Base-by-base conservation (phyloP, 2,329 filamentous ascomycete species). In the Emergomyces orientalis region DNA sequence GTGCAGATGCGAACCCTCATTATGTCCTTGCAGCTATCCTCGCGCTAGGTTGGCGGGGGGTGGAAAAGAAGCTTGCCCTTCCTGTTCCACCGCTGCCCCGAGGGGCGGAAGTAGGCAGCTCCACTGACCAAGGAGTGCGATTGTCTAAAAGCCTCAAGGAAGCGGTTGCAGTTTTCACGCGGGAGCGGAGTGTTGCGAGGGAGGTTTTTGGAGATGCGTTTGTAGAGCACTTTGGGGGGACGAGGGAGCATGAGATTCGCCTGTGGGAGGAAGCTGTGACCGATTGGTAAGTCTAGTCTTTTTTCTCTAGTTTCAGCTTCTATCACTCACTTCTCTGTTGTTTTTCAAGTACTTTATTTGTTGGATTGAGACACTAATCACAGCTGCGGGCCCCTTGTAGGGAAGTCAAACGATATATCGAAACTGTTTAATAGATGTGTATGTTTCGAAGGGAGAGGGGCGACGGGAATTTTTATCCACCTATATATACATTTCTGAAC, bases 191-290 rank as follows among this genome's bases (percentile, higher is more conserved):
- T 73, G 82, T 97, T 19, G 94, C 94, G n/a, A 83, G 94, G 63
- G 90, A 97, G 73, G 89, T 96, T 0, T 90, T 99, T 75, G 94
- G 94, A 0, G 89, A 97, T 74, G 89, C 88, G 9, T 99, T 99
- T 77, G 94, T 99, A 2, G 92, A 97, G 19, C 94, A 97, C 75
- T 99, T 88, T 78, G 90, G 88, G 14, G 94, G 94, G 19, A 96
- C 93, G 22, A 84, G 94, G 67, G 88, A 96, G 74, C 92, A 99
- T 76, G 94, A 99, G 77, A 83, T 94, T 63, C 81, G 89, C 65
- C 77, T 96, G 25, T 99, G 90, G 88, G 92, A 97, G 70, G 93
- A 97, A 75, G 92, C 92, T 1, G 93, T 97, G 6, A 97, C 94
- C 25, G 94, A 97, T 75, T 97, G 93, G 91, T 93, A 81, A 75